Conservation (phyloP, 1,139 yeast genomes). For the Yamadazyma buinensis region DNA sequence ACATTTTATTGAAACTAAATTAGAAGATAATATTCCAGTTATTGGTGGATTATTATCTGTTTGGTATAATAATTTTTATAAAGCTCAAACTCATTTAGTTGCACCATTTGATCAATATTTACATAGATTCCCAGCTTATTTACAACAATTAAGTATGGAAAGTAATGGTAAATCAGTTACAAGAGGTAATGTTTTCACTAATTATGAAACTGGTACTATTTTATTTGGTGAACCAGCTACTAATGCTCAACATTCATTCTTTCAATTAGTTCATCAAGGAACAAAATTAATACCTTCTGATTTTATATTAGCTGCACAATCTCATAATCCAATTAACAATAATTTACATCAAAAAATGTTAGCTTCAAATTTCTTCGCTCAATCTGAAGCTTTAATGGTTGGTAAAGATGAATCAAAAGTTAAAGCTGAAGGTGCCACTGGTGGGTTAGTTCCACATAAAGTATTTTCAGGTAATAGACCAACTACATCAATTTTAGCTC, state of each 20-base stretch:
- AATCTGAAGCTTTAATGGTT: conserved; percentile 95
- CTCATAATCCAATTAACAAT: conserved; percentile 94
- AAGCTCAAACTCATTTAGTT: conserved; percentile 96
- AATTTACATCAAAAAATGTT: conserved; percentile 96
- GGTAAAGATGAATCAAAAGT: conserved; percentile 89
- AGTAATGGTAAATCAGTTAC: conserved; percentile 98
- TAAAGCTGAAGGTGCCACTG: conserved; percentile 84
- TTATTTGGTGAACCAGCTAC: conserved; percentile 99
- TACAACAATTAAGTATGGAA: conserved; percentile 98
- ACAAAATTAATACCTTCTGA: conserved; percentile 96
- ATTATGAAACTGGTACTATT: conserved; percentile 93
- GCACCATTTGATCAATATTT: conserved; percentile 98
- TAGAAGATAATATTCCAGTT: conserved; percentile 88
- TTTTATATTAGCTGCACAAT: conserved; percentile 93
- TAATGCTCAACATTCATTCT: conserved; percentile 98
- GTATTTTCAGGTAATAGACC: conserved; percentile 98
- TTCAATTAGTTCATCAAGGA: conserved; percentile 99
- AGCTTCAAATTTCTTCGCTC: conserved; percentile 97
- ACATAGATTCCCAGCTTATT: conserved; percentile 98
- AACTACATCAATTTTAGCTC: conserved; percentile 93
- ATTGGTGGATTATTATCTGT: conserved; percentile 90
- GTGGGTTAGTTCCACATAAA: conserved; percentile 89
- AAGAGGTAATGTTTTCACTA: conserved; percentile 84
- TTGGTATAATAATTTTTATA: conserved; percentile 98
- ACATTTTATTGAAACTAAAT: conserved; percentile 79